These are phyloP conservation scores for Macrophomina tecta DNA, from an alignment of 2,329 filamentous ascomycete species.

Conservation along the genomic window DNA sequence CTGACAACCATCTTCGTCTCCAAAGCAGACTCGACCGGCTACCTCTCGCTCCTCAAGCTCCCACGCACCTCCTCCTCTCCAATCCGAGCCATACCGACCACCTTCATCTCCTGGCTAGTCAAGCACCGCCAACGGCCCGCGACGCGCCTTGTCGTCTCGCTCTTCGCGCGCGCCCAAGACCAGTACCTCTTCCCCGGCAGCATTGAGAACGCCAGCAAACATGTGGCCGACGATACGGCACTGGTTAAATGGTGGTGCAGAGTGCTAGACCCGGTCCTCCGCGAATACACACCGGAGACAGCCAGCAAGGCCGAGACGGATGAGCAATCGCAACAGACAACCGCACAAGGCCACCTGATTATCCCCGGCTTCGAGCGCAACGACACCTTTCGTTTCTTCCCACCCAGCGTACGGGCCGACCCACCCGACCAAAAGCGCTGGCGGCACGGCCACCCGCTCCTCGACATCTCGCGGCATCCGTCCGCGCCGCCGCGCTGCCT, in stretches of 20 bases:
- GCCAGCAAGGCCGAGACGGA: slow-evolving; percentile 31
- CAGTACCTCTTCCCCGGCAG: slow-evolving; percentile 97
- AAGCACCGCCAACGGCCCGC: slow-evolving; percentile 67
- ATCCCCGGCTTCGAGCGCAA: slow-evolving; percentile 85
- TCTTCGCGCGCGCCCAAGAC: slow-evolving; percentile 89
- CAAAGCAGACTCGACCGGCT: slow-evolving; percentile 96
- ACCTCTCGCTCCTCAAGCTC: slow-evolving; percentile 70
- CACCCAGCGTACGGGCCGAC: slow-evolving; percentile 55
- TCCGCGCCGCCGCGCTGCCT: slow-evolving; percentile 80
- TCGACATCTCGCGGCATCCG: slow-evolving; percentile 72
- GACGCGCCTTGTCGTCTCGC: slow-evolving; percentile 76
- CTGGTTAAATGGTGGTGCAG: slow-evolving; percentile 96
- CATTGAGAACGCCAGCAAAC: slow-evolving; percentile 81
- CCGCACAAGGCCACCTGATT: slow-evolving; percentile 78
- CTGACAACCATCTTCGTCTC: slow-evolving; percentile 91
- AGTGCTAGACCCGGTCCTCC: slow-evolving; percentile 78
- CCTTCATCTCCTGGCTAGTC: slow-evolving; percentile 79
- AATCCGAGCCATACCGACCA: slow-evolving; percentile 73
- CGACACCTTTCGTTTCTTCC: slow-evolving; percentile 81
- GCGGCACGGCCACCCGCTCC: slow-evolving; percentile 71
- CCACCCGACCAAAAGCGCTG: slow-evolving; percentile 51
- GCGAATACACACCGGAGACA: slow-evolving; percentile 51
- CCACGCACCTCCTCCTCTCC: slow-evolving; percentile 63
- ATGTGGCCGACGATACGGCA: slow-evolving; percentile 88
- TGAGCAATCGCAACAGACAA: slow-evolving; percentile 38